Conservation (phyloP, 345 rosid genomes). For the Camelina hispida region DNA sequence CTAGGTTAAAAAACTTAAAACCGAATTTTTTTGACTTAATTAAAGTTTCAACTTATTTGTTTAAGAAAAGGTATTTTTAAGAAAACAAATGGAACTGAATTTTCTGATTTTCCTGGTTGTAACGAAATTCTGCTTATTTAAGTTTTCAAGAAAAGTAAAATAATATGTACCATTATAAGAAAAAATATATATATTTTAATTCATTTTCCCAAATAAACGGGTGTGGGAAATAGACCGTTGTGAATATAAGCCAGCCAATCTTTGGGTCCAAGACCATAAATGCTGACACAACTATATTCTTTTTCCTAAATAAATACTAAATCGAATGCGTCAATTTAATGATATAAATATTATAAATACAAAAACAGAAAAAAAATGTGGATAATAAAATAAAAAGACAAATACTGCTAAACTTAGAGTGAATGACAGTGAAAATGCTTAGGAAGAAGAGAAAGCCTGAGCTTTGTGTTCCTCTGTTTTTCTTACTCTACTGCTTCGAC, state of each 20-base stretch:
- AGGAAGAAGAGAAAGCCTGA: conserved; percentile 45
- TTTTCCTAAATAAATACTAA: conserved; percentile 5
- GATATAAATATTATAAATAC: conserved; percentile 8
- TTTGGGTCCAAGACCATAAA: conserved; percentile 38
- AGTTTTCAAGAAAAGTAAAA: not conserved
- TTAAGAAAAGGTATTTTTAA: too few species aligned
- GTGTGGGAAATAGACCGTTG: conserved; percentile 16
- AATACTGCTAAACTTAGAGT: conserved; percentile 28
- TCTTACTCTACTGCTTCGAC: conserved; percentile 29
- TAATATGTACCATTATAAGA: not conserved
- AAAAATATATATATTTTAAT: not conserved
- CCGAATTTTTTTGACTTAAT: too few species aligned
- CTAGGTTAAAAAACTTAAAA: not conserved
- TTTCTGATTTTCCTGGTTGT: not conserved
- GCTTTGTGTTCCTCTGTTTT: conserved; percentile 38
- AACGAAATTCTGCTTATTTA: not conserved
- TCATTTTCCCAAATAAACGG: conserved; percentile 20
- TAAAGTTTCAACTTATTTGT: too few species aligned
- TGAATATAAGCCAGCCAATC: conserved; percentile 29
- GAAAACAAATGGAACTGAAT: too few species aligned
- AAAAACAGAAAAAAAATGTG: not conserved
- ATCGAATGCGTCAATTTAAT: not conserved
- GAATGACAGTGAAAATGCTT: conserved; percentile 34
- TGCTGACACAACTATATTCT: not conserved
- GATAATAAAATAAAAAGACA: conserved; percentile 6